Base-by-base conservation (phyloP, 2,329 filamentous ascomycete species). In the Cucurbitaria berberidis region DNA sequence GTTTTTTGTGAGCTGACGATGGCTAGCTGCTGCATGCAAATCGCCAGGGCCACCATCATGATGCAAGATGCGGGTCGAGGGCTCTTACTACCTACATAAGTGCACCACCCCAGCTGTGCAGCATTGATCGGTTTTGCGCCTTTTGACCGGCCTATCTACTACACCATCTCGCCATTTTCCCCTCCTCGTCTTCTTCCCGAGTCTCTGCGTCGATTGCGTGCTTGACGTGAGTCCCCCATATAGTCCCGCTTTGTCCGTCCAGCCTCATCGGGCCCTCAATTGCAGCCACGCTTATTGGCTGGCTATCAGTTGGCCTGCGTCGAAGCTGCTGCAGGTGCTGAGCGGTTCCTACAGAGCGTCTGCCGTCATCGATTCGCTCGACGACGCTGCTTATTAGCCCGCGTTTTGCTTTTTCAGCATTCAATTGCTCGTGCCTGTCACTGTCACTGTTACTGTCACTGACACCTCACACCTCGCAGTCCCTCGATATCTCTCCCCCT, bases 401-500 rank as follows among this genome's bases (percentile, higher is more conserved):
- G 59, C 64, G 24, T 53, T 48, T 18, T 47, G 49, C 51, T 55
- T 65, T 63, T 62, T 55, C 53, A 54, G 40, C 57, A 47, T 51
- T 58, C 54, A 56, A 59, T 55, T 49, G 54, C 50, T 45, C 49
- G 21, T 48, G 45, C 42, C 22, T 47, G 38, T 63, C 59, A 60
- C 67, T 69, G 57, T 72, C 69, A 41, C 41, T n/a, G n/a, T n/a
- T n/a, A n/a, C n/a, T n/a, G n/a, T n/a, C 59, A 60, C 67, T 69
- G 57, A 73, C 69, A 41, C 41, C 43, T 41, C 27, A 40, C 45
- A 39, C 43, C 42, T 30, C 44, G 36, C 53, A 66, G 57, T 56
- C 45, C 51, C 32, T 32, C 44, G 36, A 41, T 45, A 41, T 51
- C 51, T 44, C 55, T 41, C 34, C 42, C 50, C 50, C 45, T 61